Percentiles rank a stretch among this genome's conserved stretches.
These are phyloP conservation scores for Dendrobium huoshanense DNA, from an alignment of 106 monocot genomes.

Conservation along the genomic window DNA sequence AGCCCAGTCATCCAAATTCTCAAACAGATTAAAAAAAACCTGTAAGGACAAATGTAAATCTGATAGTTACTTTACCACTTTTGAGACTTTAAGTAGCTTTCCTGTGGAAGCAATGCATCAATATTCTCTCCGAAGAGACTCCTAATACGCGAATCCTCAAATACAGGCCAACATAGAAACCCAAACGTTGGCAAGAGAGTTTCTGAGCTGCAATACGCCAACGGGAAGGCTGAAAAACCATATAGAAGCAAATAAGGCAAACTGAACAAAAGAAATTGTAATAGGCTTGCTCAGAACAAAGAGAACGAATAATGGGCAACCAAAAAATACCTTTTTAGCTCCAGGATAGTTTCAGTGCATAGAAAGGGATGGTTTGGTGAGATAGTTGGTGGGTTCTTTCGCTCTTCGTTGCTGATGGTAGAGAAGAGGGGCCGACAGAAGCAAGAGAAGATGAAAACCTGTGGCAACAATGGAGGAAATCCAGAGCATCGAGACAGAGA, in stretches of 20 bases:
- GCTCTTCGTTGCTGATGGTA: not conserved
- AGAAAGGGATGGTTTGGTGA: constrained; percentile 8
- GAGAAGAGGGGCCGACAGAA: not conserved
- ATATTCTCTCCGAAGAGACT: not conserved
- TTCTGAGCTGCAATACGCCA: not conserved
- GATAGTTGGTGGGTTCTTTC: constrained; percentile 4
- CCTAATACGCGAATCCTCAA: not conserved
- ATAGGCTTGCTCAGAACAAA: not conserved
- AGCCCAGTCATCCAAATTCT: not conserved
- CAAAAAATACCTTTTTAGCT: not conserved
- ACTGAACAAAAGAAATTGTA: not conserved
- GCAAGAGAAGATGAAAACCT: not conserved
- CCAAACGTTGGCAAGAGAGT: not conserved
- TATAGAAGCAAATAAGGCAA: not conserved
- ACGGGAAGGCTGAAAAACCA: not conserved
- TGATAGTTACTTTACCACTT: not conserved
- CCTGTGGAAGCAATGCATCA: not conserved
- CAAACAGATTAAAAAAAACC: not conserved
- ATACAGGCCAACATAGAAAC: not conserved
- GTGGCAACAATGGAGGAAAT: not conserved
- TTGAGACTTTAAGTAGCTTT: not conserved
- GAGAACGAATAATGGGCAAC: not conserved
- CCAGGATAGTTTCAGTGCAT: not conserved
- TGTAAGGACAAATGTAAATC: not conserved
- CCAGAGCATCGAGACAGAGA: not conserved